A percentile compares a stretch with the other conserved stretches of the same genome.
These are phyloP conservation scores for Cercospora janseana DNA, from an alignment of 2,329 filamentous ascomycete genomes.

Conservation along the genomic window DNA sequence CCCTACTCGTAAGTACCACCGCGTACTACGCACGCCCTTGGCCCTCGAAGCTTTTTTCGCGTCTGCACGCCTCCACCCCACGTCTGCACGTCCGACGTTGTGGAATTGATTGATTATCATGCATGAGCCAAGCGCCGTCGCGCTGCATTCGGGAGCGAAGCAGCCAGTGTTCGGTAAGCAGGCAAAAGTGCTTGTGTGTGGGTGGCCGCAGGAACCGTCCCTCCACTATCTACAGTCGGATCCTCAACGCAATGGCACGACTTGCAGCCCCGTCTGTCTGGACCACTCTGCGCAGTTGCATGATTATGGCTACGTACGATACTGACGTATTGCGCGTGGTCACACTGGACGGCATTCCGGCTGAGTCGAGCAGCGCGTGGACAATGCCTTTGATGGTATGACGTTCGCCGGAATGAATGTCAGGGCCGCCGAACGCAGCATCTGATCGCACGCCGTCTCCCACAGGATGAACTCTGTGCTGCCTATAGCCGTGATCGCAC, in stretches of 20 bases:
- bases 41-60: no score
- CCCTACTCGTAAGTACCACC: slow-evolving; percentile 10
- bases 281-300: no score
- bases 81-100: slow-evolving; percentile 7
- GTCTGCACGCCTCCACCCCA: slow-evolving; percentile 7
- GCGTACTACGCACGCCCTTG: slow-evolving; percentile 2
- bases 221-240: neutral
- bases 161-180: neutral
- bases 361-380: neutral
- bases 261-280: no score
- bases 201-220: neutral
- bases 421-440: slow-evolving; percentile 3
- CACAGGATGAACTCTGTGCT: slow-evolving; percentile 3
- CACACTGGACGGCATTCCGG: neutral
- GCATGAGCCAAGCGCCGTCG: neutral
- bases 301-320: no score
- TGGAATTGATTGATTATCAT: neutral
- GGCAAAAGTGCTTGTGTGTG: slow-evolving; percentile 5
- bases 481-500: neutral
- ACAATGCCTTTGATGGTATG: slow-evolving; percentile 5
- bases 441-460: no score
- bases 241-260: neutral
- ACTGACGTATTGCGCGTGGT: neutral
- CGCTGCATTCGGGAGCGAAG: slow-evolving; percentile 5
- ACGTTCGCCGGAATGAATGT: slow-evolving; percentile 9